Percentiles rank a stretch among this genome's conserved stretches.
Evolutionary conservation across 2,329 filamentous ascomycete genomes (phyloP).

Genomic region (Gaeumannomyces sp.): DNA sequence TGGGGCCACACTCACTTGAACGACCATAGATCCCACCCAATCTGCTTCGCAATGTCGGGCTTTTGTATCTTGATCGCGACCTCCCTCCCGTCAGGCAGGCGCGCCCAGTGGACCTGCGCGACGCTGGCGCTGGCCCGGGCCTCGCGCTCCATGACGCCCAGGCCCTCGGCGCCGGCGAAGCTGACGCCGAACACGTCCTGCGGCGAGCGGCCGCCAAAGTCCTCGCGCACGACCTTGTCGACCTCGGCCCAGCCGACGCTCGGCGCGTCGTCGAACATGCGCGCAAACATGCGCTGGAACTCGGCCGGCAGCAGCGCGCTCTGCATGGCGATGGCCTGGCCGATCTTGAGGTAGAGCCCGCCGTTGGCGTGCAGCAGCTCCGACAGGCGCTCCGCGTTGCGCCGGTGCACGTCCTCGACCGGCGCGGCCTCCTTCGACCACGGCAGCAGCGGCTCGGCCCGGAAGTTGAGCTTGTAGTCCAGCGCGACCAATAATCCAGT

Average conservation of each 20-base stretch:
- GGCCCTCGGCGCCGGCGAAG: conserved; percentile 58
- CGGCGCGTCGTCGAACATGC: conserved; percentile 97
- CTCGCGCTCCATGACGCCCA: conserved; percentile 54
- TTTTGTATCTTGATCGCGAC: conserved; percentile 97
- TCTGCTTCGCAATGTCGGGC: conserved; percentile 83
- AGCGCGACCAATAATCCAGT: conserved; percentile 73
- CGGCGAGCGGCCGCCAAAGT: conserved; percentile 75
- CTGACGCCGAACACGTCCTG: conserved; percentile 92
- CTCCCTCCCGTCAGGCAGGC: conserved; percentile 77
- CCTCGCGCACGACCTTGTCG: conserved; percentile 76
- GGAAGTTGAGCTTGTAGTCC: conserved; percentile 97
- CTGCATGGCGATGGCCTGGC: conserved; percentile 98
- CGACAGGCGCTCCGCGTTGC: conserved; percentile 79
- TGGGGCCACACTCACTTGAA: conserved; percentile 59
- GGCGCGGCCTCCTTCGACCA: conserved; percentile 23
- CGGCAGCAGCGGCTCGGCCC: conserved; percentile 59
- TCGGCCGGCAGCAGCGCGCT: conserved; percentile 87
- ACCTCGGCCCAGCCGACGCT: conserved; percentile 86
- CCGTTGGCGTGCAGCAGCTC: conserved; percentile 80
- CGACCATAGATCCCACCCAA: conserved; percentile 91
- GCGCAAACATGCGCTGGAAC: conserved; percentile 91
- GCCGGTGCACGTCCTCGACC: conserved; percentile 71
- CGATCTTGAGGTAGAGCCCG: conserved; percentile 93
- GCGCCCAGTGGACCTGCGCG: conserved; percentile 94
- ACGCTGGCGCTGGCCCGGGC: conserved; percentile 79